Evolutionary conservation across 495 filamentous ascomycete species (phyloP), one percentile per base, ranked within the genome.

Genomic region (Trichoderma erinaceum): DNA sequence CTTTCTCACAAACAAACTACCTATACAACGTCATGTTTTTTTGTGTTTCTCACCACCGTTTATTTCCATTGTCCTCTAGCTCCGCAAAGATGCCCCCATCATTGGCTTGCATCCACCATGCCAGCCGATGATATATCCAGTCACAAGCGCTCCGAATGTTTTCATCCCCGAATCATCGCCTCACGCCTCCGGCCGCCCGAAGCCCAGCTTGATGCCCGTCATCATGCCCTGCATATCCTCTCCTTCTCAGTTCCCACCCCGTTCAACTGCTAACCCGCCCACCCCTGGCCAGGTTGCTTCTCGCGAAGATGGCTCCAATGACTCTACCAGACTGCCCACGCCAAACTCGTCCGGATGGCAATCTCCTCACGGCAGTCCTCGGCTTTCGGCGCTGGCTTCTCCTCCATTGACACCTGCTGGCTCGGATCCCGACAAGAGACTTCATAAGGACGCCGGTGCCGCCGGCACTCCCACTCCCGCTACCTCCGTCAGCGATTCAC

Each of bases 351-450:
- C 56, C 3, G 50, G 38, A 23, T 74, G 76, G 64, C 81, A 77
- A 56, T 83, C 81, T 66, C 81, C 81, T 29, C 76, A 71, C 61
- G 72, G 81, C 12, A 78, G 72, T 61, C 76, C 81, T n/a, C 79
- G 72, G 66, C 77, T 80, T 29, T 82, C 88, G 64, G 83, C 88
- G 63, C 88, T 93, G 81, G 89, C 94, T 70, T 95, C 93, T 16
- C 95, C 95, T 69, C 93, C 92, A 27, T 85, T 98, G 16, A 97
- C 94, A 4, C 94, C 95, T 41, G 88, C 92, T 41, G 91, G 86
- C 16, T 92, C 91, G 52, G 78, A 75, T 15, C 71, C 70, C 7
- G 75, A 74, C 56, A 78, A 80, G 38, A 70, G 73, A 21, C 72
- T 32, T 35, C 29, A 32, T 35, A 61, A 32, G 13, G 56, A 61